A percentile compares a stretch with the other conserved stretches of the same genome.
Conservation (phyloP, 1,139 yeast species). For the Diutina mesorugosa region DNA sequence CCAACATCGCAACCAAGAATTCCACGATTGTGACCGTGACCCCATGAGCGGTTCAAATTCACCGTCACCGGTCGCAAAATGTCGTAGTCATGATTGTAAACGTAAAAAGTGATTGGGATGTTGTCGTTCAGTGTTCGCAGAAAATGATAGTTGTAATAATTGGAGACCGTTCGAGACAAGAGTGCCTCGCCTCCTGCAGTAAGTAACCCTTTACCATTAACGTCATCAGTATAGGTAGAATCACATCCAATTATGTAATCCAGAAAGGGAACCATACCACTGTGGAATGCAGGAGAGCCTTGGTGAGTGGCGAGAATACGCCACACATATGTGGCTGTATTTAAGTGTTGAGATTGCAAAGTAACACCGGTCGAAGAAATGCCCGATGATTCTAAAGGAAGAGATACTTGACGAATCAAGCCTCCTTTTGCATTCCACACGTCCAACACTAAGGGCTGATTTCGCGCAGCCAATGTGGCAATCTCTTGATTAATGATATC, state of each 20-base stretch:
- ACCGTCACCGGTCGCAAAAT: constrained; percentile 79
- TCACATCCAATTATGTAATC: constrained; percentile 90
- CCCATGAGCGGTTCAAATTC: constrained; percentile 31
- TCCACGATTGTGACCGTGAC: constrained; percentile 48
- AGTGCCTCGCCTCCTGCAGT: constrained; percentile 81
- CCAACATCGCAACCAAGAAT: constrained; percentile 92
- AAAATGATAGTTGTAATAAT: constrained; percentile 42
- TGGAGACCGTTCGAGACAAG: constrained; percentile 49
- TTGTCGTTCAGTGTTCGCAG: constrained; percentile 19
- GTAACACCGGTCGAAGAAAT: constrained; percentile 39
- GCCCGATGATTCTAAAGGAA: constrained; percentile 21
- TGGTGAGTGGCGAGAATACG: constrained; percentile 66
- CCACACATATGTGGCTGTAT: constrained; percentile 77
- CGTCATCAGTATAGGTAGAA: constrained; percentile 27
- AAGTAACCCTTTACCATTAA: constrained; percentile 50
- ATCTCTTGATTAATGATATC: constrained; percentile 25
- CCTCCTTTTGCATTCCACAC: constrained; percentile 94
- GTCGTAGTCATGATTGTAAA: constrained; percentile 81
- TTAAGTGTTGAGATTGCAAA: constrained; percentile 66
- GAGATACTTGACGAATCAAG: constrained; percentile 33
- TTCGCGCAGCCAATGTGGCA: constrained; percentile 14
- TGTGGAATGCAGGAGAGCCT: constrained; percentile 74
- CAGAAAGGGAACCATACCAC: constrained; percentile 74
- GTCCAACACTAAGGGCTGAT: constrained; percentile 35
- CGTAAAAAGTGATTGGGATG: constrained; percentile 47